Conservation (phyloP, 2,329 filamentous ascomycete genomes). For the Pseudogymnoascus sp. region DNA sequence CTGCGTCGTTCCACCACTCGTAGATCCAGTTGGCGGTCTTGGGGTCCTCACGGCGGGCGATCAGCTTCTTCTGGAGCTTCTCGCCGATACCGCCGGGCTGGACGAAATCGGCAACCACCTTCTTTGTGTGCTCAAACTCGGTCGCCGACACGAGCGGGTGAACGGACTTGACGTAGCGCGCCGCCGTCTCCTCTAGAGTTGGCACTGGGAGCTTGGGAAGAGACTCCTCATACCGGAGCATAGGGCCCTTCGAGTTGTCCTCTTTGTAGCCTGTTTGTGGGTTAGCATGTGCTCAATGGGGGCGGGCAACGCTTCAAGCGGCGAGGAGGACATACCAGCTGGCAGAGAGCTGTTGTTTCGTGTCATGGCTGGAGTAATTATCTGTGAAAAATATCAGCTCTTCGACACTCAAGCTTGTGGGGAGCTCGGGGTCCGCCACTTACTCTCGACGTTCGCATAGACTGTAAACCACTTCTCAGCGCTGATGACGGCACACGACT, state of each 20-base stretch:
- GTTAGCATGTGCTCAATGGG: slow-evolving; percentile 12
- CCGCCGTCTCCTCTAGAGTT: slow-evolving; percentile 71
- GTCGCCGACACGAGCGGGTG: slow-evolving; percentile 61
- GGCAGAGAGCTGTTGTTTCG: slow-evolving; percentile 52
- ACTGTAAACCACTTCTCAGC: slow-evolving; percentile 24
- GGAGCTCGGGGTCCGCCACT: not conserved
- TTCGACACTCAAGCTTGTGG: not conserved
- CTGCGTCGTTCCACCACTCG: slow-evolving; percentile 97
- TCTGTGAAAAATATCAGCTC: slow-evolving; percentile 1
- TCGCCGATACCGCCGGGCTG: slow-evolving; percentile 76
- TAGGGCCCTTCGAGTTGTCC: slow-evolving; percentile 68
- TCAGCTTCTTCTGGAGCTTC: slow-evolving; percentile 77
- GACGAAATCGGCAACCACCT: slow-evolving; percentile 81
- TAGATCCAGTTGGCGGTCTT: slow-evolving; percentile 87
- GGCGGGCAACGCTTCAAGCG: slow-evolving; percentile 7
- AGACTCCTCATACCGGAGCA: slow-evolving; percentile 82
- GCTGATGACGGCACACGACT: slow-evolving; percentile 25
- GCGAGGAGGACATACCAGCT: slow-evolving; percentile 33
- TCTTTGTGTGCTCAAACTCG: slow-evolving; percentile 66
- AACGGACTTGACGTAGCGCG: slow-evolving; percentile 72
- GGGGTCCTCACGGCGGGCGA: slow-evolving; percentile 70
- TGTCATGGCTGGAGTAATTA: slow-evolving; percentile 45
- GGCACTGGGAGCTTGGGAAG: slow-evolving; percentile 72
- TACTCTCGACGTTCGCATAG: slow-evolving; percentile 22
- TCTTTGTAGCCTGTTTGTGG: slow-evolving; percentile 60